Conservation (phyloP, 768 basidiomycete species). For the Leccinum disarticulatum region DNA sequence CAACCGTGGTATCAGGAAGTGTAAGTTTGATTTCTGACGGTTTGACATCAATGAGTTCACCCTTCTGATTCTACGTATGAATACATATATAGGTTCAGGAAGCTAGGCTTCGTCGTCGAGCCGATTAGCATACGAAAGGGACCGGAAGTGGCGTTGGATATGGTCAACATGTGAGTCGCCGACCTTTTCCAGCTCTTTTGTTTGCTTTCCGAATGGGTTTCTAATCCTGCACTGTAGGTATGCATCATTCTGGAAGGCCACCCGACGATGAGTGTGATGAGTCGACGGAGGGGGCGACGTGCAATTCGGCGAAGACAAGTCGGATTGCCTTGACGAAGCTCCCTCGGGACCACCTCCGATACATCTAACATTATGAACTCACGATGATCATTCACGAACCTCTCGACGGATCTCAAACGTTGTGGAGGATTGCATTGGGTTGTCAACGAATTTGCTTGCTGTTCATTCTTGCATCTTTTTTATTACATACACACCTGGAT, state of each 20-base stretch:
- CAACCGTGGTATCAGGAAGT: constrained; percentile 64
- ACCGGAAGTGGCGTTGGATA: constrained; percentile 50
- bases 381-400: background rate
- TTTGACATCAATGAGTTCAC: background rate
- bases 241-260: constrained; percentile 33
- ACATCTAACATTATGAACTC: background rate
- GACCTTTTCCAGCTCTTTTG: background rate
- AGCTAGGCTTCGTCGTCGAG: constrained; percentile 52
- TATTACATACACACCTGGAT: background rate
- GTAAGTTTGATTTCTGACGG: constrained; percentile 25
- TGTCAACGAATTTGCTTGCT: background rate
- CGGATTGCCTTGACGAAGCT: background rate
- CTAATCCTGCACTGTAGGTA: constrained; percentile 20
- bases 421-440: background rate
- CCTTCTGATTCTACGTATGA: background rate
- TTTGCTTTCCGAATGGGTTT: background rate
- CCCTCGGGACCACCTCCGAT: background rate
- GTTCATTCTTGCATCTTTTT: background rate
- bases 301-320: background rate
- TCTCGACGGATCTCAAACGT: background rate
- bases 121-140: constrained; percentile 55
- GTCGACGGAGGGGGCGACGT: background rate
- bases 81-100: constrained; percentile 41
- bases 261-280: constrained; percentile 25
- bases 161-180: constrained; percentile 65